Percentiles rank a stretch among this genome's conserved stretches.
Evolutionary conservation across 495 filamentous ascomycete genomes (phyloP).

Genomic region (Tuber melanosporum): DNA sequence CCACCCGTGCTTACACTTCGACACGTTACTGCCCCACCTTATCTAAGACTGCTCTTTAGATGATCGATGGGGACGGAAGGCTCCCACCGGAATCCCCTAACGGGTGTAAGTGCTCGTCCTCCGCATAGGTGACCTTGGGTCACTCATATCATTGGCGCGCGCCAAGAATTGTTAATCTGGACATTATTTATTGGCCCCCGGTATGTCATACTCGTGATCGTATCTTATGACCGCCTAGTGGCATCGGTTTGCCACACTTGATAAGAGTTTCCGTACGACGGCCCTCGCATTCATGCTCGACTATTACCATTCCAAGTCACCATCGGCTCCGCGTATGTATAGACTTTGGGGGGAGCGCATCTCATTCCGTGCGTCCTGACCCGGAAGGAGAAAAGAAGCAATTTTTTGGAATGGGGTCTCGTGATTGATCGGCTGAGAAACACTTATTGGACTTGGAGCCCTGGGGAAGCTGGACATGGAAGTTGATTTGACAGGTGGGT

Average conservation of each 20-base stretch:
- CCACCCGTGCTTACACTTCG: background rate
- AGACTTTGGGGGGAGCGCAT: background rate
- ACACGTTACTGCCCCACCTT: background rate
- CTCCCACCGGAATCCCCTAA: background rate
- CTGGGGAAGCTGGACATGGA: background rate
- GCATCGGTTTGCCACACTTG: background rate
- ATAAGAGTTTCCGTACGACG: background rate
- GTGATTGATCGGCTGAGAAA: background rate
- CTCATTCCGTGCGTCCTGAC: background rate
- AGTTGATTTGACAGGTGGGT: background rate
- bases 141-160: background rate
- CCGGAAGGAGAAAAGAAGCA: background rate
- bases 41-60: background rate
- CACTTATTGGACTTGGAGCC: background rate
- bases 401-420: background rate
- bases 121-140: background rate
- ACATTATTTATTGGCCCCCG: background rate
- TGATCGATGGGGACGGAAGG: background rate
- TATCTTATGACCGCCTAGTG: background rate
- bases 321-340: background rate
- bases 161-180: background rate
- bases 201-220: background rate
- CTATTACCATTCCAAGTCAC: background rate
- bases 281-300: background rate
- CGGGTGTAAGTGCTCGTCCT: background rate